Percentiles rank a stretch among this genome's conserved stretches.
phyloP scores from a whole-genome alignment of 805 yeast species.

The Saccharomycopsis fibuligera region DNA sequence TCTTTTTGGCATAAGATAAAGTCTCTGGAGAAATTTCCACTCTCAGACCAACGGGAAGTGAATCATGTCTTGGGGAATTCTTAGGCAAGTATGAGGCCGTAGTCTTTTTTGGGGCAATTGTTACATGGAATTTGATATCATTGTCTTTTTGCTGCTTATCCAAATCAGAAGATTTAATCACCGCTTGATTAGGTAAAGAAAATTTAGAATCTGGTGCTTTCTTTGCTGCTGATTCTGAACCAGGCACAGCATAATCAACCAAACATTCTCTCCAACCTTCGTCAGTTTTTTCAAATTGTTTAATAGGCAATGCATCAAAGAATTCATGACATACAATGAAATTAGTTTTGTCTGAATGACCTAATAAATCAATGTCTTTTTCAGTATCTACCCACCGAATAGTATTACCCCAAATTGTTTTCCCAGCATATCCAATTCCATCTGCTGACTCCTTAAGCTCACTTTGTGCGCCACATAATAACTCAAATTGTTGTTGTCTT shows the following conservation, averaged over 20 bases:
- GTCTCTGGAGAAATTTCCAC: conserved; percentile 76
- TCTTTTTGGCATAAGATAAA: conserved; percentile 47
- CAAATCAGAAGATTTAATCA: conserved; percentile 13
- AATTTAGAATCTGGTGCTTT: conserved; percentile 9
- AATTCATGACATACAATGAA: conserved; percentile 80
- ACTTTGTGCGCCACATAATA: conserved; percentile 36
- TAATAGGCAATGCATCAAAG: conserved; percentile 80
- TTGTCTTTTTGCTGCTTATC: conserved; percentile 8
- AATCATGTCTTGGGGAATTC: conserved; percentile 41
- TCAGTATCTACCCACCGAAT: conserved; percentile 60
- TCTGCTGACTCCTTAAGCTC: conserved; percentile 25
- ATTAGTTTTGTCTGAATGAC: conserved; percentile 36
- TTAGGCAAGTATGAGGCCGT: conserved; percentile 55
- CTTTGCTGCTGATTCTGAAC: conserved; percentile 18
- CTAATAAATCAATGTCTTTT: conserved; percentile 33
- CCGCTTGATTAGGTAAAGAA: conserved; percentile 24
- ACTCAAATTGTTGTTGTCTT: conserved; percentile 46
- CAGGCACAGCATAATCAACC: conserved; percentile 42
- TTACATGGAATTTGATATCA: conserved; percentile 41
- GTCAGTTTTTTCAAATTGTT: conserved; percentile 53
- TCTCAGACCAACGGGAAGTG: conserved; percentile 49
- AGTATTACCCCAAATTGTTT: conserved; percentile 44
- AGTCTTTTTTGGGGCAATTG: conserved; percentile 52
- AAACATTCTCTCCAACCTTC: conserved; percentile 76
- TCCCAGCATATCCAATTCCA: conserved; percentile 33